Conservation (phyloP, 2,329 filamentous ascomycete genomes). For the Drechmeria coniospora region DNA sequence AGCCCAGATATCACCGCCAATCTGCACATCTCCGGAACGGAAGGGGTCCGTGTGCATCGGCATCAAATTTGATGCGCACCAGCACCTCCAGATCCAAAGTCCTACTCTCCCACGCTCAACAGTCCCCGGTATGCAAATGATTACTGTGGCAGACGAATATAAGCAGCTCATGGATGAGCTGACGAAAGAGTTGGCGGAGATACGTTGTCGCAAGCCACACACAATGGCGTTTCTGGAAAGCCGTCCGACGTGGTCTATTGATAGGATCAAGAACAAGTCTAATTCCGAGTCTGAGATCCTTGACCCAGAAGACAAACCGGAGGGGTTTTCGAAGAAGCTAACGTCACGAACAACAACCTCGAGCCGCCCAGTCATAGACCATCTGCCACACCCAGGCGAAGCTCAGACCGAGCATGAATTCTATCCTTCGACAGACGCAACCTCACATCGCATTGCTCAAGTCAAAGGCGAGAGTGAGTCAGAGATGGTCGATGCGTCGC, state of each 20-base stretch:
- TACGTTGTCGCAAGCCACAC: no score
- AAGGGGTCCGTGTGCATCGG: conserved; percentile 27
- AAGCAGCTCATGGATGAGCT: conserved; percentile 24
- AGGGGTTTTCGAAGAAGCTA: no score
- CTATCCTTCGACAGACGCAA: no score
- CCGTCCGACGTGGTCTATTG: neutral
- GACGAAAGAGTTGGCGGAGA: conserved; percentile 22
- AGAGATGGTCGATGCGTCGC: neutral
- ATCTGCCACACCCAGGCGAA: no score
- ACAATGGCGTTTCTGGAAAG: conserved; percentile 8
- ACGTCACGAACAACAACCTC: no score
- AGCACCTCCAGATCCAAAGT: conserved; percentile 27
- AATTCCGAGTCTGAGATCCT: conserved; percentile 38
- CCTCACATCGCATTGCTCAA: no score
- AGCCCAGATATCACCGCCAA: conserved; percentile 4
- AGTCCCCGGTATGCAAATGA: conserved; percentile 7
- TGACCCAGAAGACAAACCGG: conserved; percentile 33
- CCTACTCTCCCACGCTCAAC: conserved; percentile 11
- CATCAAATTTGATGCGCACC: conserved; percentile 38
- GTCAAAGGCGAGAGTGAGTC: no score
- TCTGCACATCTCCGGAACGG: no score
- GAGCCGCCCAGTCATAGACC: no score
- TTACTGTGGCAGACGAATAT: conserved; percentile 25
- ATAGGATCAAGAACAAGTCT: conserved; percentile 10
- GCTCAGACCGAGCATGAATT: no score